These are phyloP conservation scores for Claviceps digitariae DNA, from an alignment of 2,329 filamentous ascomycete genomes.

Conservation along the genomic window DNA sequence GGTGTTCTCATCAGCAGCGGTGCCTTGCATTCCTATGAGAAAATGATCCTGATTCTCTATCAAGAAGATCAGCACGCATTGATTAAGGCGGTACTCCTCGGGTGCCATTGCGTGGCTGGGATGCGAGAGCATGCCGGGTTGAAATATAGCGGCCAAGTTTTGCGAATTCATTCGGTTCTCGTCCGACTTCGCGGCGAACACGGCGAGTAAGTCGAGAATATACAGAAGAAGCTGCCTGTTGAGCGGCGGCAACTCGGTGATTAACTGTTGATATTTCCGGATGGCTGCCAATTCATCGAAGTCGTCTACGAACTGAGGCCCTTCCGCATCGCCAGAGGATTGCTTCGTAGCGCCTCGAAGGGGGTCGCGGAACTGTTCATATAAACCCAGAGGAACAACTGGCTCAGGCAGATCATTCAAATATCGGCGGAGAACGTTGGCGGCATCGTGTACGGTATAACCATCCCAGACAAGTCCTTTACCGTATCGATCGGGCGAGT, in stretches of 20 bases:
- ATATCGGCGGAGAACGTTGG: slow-evolving; percentile 89
- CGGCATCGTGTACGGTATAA: slow-evolving; percentile 96
- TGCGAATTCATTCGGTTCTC: slow-evolving; percentile 93
- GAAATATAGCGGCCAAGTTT: slow-evolving; percentile 93
- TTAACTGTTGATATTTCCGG: slow-evolving; percentile 70
- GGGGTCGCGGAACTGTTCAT: slow-evolving; percentile 80
- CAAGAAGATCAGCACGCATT: slow-evolving; percentile 92
- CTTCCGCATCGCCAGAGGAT: slow-evolving; percentile 55
- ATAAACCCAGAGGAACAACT: slow-evolving; percentile 87
- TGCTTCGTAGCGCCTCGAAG: slow-evolving; percentile 59
- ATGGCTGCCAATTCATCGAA: slow-evolving; percentile 58
- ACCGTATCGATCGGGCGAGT: slow-evolving; percentile 88
- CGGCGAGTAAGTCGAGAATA: slow-evolving; percentile 86
- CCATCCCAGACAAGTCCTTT: slow-evolving; percentile 96
- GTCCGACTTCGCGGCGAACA: slow-evolving; percentile 94
- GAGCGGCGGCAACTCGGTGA: slow-evolving; percentile 81
- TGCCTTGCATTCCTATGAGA: slow-evolving; percentile 94
- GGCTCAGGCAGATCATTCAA: slow-evolving; percentile 93
- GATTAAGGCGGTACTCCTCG: slow-evolving; percentile 83
- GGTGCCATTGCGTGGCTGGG: slow-evolving; percentile 92
- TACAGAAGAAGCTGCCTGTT: slow-evolving; percentile 92
- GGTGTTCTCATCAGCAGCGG: slow-evolving; percentile 80
- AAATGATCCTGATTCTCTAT: slow-evolving; percentile 99
- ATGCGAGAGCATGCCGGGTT: slow-evolving; percentile 90
- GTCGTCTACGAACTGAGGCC: slow-evolving; percentile 54